Evolutionary conservation across 2,329 filamentous ascomycete genomes (phyloP), one percentile per base, ranked within the genome.

Genomic region (Talaromyces pinophilus): DNA sequence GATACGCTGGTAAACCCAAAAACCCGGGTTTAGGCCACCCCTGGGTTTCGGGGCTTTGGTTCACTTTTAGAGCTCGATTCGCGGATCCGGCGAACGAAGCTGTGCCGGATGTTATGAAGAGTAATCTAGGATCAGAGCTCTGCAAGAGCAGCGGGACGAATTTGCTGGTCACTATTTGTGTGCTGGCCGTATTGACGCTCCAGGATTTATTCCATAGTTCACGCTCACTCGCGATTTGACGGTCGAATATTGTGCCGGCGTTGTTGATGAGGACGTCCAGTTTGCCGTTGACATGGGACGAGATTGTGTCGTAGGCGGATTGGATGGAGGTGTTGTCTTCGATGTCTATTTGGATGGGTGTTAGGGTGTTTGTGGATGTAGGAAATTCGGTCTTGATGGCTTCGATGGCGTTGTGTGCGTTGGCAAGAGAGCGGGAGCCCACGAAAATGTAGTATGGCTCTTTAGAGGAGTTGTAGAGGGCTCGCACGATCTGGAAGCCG

Each of bases 211-310:
- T 84, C 69, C 80, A 83, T 28, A 76, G 71, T 28, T 80, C 75
- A 6, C 84, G 80, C 7, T 70, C 3, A 25, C 25, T 25, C 22
- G 22, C 25, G 4, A 69, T 15, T 11, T 62, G 19, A 59, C 66
- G 35, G 19, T 68, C 67, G 19, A 66, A 63, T 6, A 42, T 35
- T 10, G 60, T 61, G 80, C 84, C 86, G 0, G 83, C 86, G 63
- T 88, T 88, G 75, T 88, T 88, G 66, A 88, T 73, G 0, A 88
- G 78, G 1, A 78, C 74, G 60, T 88, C 86, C 2, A 88, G 46
- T 13, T 73, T 78, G 13, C 82, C 83, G 15, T 33, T 10, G 67
- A 78, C 78, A 15, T 76, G 77, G n/a, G 71, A 67, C 19, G 76
- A 57, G 17, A 89, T 76, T 0, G 76, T 65, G 30, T 82, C 75